Evolutionary conservation across 441 rosid species (phyloP), one percentile per base, ranked within the genome.

Genomic region (Kokia cookei): DNA sequence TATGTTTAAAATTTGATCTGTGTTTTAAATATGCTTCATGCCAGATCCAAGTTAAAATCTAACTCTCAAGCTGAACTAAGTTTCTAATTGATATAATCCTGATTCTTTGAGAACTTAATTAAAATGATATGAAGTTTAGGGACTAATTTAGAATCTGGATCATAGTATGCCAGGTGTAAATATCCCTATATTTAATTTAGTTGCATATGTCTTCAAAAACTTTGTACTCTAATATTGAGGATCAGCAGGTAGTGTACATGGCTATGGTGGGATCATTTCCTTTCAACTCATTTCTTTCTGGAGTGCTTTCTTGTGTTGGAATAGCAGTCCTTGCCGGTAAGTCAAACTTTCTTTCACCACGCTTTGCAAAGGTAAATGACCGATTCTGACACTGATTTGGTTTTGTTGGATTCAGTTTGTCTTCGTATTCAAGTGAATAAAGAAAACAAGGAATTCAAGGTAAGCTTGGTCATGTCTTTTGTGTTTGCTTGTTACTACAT

Each of bases 401-500:
- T 45, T 37, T 43, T 19, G 54, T 37, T 74, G 69, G 54, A 69
- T 60, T 7, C 88, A 96, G 98, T 96, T 73, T 96, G 98, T 84
- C 97, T 96, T 68, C 91, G 98, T 48, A 92, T 96, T 79, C 99
- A 96, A 81, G 98, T 96, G 86, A 96, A 96, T 92, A 96, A 90
- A 75, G 99, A 96, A 79, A 96, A 93, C 89, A 93, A 93, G 85
- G 98, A 96, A 77, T 93, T 96, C 82, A 96, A 92, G 97, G 99
- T 92, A 78, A 76, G 73, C 15, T 63, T 64, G 7, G 13, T 24
- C 8, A 6, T 3, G 62, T 51, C 54, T 27, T 73, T 29, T 43
- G 5, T 63, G 42, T 69, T 29, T 10, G 19, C 2, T 11, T 17
- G 3, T 27, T 78, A 55, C 15, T 76, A 48, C 26, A 7, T 47